phyloP scores from a whole-genome alignment of 164 flowering plant genomes.

The Houttuynia cordata region DNA sequence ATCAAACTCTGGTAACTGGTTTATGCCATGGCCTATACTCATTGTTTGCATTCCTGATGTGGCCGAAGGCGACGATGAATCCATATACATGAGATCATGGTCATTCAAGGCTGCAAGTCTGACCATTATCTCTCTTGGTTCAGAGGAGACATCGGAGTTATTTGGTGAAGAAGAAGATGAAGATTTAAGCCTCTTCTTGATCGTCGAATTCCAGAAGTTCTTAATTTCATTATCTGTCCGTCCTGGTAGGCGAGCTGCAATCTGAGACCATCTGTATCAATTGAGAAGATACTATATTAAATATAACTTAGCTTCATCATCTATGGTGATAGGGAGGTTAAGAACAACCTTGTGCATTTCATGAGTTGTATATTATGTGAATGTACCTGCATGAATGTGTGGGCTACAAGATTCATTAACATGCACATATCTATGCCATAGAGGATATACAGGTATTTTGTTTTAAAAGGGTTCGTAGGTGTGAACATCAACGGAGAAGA shows the following conservation, averaged over 20 bases:
- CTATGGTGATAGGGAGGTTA: not conserved
- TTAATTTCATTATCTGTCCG: slow-evolving; percentile 76
- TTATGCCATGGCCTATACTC: slow-evolving; percentile 14
- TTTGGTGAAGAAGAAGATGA: slow-evolving; percentile 35
- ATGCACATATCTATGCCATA: no score
- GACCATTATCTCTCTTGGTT: slow-evolving; percentile 16
- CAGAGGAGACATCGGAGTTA: slow-evolving; percentile 37
- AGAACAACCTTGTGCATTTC: no score
- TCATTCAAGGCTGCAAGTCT: slow-evolving; percentile 27
- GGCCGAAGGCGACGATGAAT: slow-evolving; percentile 12
- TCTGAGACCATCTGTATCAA: slow-evolving; percentile 63
- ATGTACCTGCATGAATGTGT: not conserved
- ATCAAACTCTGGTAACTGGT: slow-evolving; percentile 19
- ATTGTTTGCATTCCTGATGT: slow-evolving; percentile 18
- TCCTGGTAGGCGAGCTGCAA: slow-evolving; percentile 76
- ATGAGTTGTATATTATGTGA: not conserved
- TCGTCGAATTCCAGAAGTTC: slow-evolving; percentile 77
- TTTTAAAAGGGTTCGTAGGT: not conserved
- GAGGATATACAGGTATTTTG: no score
- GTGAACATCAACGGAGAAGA: not conserved
- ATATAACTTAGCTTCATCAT: not conserved
- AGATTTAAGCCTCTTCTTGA: slow-evolving; percentile 52
- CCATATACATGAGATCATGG: slow-evolving; percentile 21
- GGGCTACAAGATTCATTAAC: no score
- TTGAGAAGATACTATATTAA: not conserved